Evolutionary conservation across 2,329 filamentous ascomycete genomes (phyloP).

Genomic region (Cadophora sp.): DNA sequence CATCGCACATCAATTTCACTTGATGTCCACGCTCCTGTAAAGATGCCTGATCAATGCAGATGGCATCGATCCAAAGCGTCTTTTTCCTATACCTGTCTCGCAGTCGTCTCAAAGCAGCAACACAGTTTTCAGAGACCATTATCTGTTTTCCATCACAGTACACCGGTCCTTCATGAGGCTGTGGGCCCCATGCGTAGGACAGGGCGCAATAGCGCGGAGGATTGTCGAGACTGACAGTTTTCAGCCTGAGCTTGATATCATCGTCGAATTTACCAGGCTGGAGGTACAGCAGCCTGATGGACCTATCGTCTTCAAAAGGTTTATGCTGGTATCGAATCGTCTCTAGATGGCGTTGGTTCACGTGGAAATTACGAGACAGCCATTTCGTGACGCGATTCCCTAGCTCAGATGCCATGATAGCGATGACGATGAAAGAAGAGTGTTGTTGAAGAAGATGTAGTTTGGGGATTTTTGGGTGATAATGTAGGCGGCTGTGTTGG

Average conservation of each 20-base stretch:
- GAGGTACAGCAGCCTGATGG: slow-evolving; percentile 4
- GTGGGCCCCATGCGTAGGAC: slow-evolving; percentile 6
- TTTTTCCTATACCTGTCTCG: background rate
- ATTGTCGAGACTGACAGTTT: background rate
- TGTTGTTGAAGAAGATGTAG: too few relatives aligned
- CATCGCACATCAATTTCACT: slow-evolving; percentile 13
- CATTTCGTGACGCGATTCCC: background rate
- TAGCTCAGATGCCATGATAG: background rate
- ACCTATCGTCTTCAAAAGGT: background rate
- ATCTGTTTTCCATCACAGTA: background rate
- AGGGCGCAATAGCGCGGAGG: background rate
- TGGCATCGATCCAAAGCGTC: slow-evolving; percentile 8
- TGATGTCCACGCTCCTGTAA: slow-evolving; percentile 2
- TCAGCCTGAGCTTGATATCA: background rate
- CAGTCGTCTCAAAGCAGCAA: background rate
- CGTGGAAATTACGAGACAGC: too few relatives aligned
- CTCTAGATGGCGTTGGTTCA: background rate
- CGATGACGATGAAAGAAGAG: background rate
- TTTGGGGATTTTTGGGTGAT: too few relatives aligned
- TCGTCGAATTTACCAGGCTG: slow-evolving; percentile 5
- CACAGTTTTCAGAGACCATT: background rate
- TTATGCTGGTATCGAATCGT: background rate
- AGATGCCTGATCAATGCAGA: slow-evolving; percentile 11
- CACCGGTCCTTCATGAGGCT: background rate
- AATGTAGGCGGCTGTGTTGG: too few relatives aligned